Conservation (phyloP, 176 grass and related monocot genomes). For the Canna indica region DNA sequence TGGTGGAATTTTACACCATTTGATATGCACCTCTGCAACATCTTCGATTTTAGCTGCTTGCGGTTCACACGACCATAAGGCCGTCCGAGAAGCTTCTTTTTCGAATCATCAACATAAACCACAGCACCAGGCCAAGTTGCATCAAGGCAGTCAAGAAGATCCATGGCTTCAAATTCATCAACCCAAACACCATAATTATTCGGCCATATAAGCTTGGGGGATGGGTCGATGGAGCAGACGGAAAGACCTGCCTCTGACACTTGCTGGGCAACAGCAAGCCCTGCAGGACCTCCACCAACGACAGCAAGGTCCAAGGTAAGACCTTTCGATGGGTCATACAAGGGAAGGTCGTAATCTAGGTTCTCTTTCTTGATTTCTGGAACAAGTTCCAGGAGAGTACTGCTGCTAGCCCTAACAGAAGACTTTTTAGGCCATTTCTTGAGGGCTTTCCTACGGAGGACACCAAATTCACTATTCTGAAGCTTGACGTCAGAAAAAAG, state of each 20-base stretch:
- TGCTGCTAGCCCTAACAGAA: conserved; percentile 13
- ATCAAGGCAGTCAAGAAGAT: conserved; percentile 74
- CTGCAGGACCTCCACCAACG: conserved; percentile 76
- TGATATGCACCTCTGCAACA: conserved; percentile 67
- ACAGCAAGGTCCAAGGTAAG: conserved; percentile 62
- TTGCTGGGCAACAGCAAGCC: conserved; percentile 83
- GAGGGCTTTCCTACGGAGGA: conserved; percentile 10
- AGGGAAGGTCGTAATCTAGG: conserved; percentile 63
- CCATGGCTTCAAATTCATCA: conserved; percentile 90
- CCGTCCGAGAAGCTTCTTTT: conserved; percentile 44
- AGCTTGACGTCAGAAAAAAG: conserved; percentile 19
- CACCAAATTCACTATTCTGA: neutral
- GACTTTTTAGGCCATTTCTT: conserved; percentile 14
- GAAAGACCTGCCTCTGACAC: conserved; percentile 74
- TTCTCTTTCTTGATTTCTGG: conserved; percentile 43
- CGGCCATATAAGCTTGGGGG: conserved; percentile 61
- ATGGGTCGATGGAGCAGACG: conserved; percentile 80
- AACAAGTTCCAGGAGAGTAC: conserved; percentile 35
- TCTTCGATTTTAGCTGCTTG: conserved; percentile 82
- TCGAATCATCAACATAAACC: conserved; percentile 42
- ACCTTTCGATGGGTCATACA: conserved; percentile 64
- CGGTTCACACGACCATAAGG: conserved; percentile 71
- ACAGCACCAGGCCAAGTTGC: conserved; percentile 60
- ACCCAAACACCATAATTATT: conserved; percentile 99
- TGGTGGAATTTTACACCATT: conserved; percentile 68